These are phyloP conservation scores for Omphalea diandra DNA, from an alignment of 441 rosid species.

Conservation along the genomic window DNA sequence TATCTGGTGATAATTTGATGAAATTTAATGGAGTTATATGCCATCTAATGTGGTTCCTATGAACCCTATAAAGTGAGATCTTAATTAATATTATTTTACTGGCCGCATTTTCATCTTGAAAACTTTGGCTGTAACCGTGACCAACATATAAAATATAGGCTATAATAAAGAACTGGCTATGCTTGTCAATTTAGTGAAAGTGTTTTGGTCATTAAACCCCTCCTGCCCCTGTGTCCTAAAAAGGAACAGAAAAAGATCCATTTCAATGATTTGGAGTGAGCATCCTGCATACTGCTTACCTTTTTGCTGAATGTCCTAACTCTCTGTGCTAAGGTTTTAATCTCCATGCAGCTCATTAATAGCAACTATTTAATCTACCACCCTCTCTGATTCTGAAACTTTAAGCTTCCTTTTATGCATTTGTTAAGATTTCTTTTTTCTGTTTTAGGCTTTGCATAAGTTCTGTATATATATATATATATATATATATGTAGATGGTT, in stretches of 20 bases:
- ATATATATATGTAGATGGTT: not conserved
- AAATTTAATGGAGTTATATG: not conserved
- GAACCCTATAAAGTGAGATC: not conserved
- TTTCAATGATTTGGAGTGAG: not conserved
- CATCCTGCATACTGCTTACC: not conserved
- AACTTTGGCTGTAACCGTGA: not conserved
- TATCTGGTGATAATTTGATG: not conserved
- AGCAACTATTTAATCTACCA: not conserved
- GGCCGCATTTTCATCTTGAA: not conserved
- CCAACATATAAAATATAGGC: not conserved
- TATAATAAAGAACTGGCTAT: not conserved
- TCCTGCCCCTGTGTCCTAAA: not conserved
- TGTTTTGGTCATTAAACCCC: not conserved
- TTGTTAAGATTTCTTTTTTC: not conserved
- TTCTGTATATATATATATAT: not conserved
- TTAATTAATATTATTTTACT: too few species aligned
- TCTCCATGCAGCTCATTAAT: not conserved
- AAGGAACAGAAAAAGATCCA: not conserved
- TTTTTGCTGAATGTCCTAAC: not conserved
- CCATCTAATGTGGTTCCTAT: not conserved
- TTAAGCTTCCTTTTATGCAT: not conserved
- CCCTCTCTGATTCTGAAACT: not conserved
- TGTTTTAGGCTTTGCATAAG: not conserved
- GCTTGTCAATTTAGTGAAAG: not conserved
- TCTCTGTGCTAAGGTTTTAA: not conserved